Evolutionary conservation across 2,329 filamentous ascomycete genomes (phyloP).

Genomic region (Aspergillus sp.): DNA sequence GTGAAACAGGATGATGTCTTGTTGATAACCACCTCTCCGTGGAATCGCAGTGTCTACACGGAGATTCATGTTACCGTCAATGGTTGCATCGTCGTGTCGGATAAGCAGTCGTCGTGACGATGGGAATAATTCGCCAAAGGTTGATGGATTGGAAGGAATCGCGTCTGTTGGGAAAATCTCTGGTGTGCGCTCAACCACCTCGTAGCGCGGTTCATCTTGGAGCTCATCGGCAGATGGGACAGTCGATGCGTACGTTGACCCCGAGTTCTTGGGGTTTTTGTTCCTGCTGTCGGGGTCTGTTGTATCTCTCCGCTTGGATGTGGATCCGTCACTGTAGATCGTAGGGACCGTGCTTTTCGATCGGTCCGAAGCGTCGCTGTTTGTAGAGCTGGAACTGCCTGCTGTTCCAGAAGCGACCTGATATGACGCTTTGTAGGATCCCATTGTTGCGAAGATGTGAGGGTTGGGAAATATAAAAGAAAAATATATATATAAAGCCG

Average conservation of each 20-base stretch:
- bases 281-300: constrained; percentile 12
- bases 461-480: no score
- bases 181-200: constrained; percentile 46
- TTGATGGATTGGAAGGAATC: constrained; percentile 70
- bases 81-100: constrained; percentile 81
- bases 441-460: constrained; percentile 19
- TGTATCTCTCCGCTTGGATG: constrained; percentile 18
- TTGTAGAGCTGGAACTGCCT: constrained; percentile 32
- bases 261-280: constrained; percentile 50
- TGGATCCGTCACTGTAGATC: constrained; percentile 28
- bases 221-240: constrained; percentile 57
- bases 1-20: constrained; percentile 79
- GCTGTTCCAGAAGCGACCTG: constrained; percentile 18
- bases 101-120: constrained; percentile 76
- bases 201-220: constrained; percentile 46
- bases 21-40: constrained; percentile 52
- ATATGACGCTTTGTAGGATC: constrained; percentile 20
- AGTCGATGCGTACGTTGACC: constrained; percentile 77
- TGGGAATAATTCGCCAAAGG: constrained; percentile 83
- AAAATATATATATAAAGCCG: not conserved
- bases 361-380: constrained; percentile 31
- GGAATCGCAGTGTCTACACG: constrained; percentile 73
- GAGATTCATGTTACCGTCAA: constrained; percentile 95
- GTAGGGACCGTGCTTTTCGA: constrained; percentile 39
- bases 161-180: constrained; percentile 62